Evolutionary conservation across 106 monocot genomes (phyloP), one percentile per base, ranked within the genome.

Genomic region (Cymbidium sinense): DNA sequence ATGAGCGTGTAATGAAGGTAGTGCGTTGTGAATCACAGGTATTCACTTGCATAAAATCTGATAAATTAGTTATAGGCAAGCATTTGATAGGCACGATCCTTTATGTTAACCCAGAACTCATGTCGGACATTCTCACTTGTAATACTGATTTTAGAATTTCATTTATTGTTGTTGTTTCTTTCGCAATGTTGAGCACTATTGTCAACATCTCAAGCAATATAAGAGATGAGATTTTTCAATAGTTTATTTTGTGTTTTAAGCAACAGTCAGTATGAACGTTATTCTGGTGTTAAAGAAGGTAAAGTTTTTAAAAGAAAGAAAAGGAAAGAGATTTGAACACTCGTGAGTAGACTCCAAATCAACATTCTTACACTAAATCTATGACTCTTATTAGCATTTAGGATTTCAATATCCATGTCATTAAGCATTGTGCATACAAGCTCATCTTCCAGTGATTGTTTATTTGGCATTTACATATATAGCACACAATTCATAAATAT

Each of bases 11-110:
- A 77, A 98, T 87, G 90, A 88, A 94, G 74, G 90, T 98, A 21
- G 98, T 98, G 34, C 85, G 91, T 0, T 94, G 98, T 86, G 98
- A 98, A 90, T 86, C 94, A 75, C 98, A 98, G 98, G 98, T 98
- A 77, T 80, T 78, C 76, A 81, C 43, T 75, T 75, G 13, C 19
- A 47, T 74, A 67, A 67, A 67, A 17, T 33, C 37, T 0, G 71
- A 67, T n/a, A 0, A 11, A 3, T 41, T 43, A 44, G 44, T 43
- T 47, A 74, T 43, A 74, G 2, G 28, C 39, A 74, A 27, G 35
- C 10, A 73, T 27, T 43, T 75, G 13, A 34, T 50, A 36, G 44
- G 28, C 37, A 54, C 62, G 65, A 41, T 67, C 78, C 12, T 77
- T 27, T 70, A 20, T 79, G 21, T 25, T 64, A n/a, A 55, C 5